Base-by-base conservation (phyloP, 345 rosid species). In the Aegle marmelos region DNA sequence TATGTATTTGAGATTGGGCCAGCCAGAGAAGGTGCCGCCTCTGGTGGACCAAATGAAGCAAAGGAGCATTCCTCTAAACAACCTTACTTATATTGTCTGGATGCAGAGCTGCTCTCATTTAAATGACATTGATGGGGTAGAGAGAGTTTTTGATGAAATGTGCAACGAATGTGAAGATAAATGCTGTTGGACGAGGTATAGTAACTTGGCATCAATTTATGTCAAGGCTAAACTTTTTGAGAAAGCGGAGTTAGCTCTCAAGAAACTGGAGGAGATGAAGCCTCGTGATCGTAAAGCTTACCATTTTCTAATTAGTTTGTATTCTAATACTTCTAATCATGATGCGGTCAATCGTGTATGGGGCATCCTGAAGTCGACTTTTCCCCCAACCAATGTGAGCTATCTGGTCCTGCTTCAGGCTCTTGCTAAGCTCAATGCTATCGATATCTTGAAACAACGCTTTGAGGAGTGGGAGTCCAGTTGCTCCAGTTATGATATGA, bases 401-500 rank as follows among this genome's bases (percentile, higher is more conserved):
- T 88, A 90, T 79, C 85, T 84, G 33, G 79, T 81, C 0, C 85
- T 90, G 89, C 82, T 93, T 76, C 91, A 88, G 53, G 90, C 95
- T 2, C 86, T 92, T 28, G 82, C 75, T 14, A 95, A 80, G 57
- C 83, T 95, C 21, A 85, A 84, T n/a, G 96, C 89, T 64, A 14
- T 84, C 6, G 88, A 90, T 37, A 91, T 90, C 36, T 24, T 95
- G 19, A 81, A 77, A 66, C 80, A 82, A 79, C 75, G 87, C 73
- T 92, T 91, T 56, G 36, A 78, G 76, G 98, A 92, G 72, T 93
- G 98, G 99, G 85, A 89, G 79, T 84, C 94, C 33, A 71, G 68
- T 56, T 86, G 88, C 83, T 25, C 56, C 37, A 68, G 63, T 71
- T 92, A 91, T 78, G 99, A 95, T 82, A 77, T 65, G 82, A 89